Base-by-base conservation (phyloP, 495 filamentous ascomycete genomes). In the Delitschia confertaspora region DNA sequence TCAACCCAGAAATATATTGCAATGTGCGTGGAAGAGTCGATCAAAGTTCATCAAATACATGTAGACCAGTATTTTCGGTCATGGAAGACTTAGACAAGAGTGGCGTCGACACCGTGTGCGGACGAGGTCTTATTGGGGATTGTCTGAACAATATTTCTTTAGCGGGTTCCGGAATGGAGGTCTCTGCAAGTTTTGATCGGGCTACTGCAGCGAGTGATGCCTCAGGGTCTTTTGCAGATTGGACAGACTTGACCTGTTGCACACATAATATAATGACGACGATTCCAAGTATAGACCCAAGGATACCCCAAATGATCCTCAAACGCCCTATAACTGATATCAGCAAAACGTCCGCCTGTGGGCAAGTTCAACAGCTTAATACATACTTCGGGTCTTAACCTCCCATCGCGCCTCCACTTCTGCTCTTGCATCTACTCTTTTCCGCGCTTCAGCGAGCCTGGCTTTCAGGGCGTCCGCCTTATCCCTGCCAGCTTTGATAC, bases 401-500 rank as follows among this genome's bases (percentile, higher is more conserved):
- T 85, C 78, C 79, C 78, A 86, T 55, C 84, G 80, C 26, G 58
- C 62, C 53, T 91, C 85, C 23, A 74, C 71, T 36, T 70, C 71
- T 60, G 85, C 84, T 75, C 82, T 85, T 38, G 65, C 65, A 54
- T 83, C 79, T 30, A 89, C 80, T 41, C 76, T 70, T 35, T 67
- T 56, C 30, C 75, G 65, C 23, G 85, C 82, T 1, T 65, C 62
- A 40, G 81, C 78, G 4, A 93, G 73, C 42, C 85, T 69, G 44
- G 67, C 68, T 43, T 75, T 75, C 27, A 93, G 69, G n/a, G 60
- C 60, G 27, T 75, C 66, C 20, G 87, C 80, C 52, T 69, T 79
- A 35, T 69, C 68, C 36, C 76, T 72, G 9, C 83, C 82, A 0
- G 55, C 54, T 40, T 69, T 68, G 44, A 95, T 74, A 25, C 86